Conservation (phyloP, 2,329 filamentous ascomycete species). For the Pestalotiopsis fici region DNA sequence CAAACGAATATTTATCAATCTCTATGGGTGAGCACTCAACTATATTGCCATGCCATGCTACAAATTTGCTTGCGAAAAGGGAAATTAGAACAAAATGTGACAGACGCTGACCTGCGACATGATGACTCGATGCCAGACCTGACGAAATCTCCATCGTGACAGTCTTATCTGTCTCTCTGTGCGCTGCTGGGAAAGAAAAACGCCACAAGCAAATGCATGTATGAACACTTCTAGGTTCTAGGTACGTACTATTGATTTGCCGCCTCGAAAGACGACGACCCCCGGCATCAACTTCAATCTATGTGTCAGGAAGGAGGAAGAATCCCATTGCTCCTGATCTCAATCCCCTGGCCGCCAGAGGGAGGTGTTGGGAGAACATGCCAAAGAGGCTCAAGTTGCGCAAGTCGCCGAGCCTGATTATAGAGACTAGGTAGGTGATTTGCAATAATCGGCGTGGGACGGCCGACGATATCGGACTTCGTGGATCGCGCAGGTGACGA, state of each 20-base stretch:
- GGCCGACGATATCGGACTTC: background rate
- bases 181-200: background rate
- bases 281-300: background rate
- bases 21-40: background rate
- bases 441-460: background rate
- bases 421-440: background rate
- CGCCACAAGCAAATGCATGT: background rate
- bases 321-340: background rate
- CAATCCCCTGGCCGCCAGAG: background rate
- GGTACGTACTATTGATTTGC: background rate
- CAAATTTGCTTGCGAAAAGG: background rate
- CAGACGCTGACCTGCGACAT: background rate
- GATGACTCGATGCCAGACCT: background rate
- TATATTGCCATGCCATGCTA: background rate
- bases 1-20: background rate
- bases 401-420: background rate
- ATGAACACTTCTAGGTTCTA: background rate
- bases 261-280: background rate
- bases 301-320: background rate
- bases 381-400: background rate
- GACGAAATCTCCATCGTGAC: background rate
- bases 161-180: background rate
- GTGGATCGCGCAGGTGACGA: background rate
- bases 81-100: background rate
- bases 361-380: background rate